phyloP scores from a whole-genome alignment of 257 asterid genomes.

The Solanum bulbocastanum region DNA sequence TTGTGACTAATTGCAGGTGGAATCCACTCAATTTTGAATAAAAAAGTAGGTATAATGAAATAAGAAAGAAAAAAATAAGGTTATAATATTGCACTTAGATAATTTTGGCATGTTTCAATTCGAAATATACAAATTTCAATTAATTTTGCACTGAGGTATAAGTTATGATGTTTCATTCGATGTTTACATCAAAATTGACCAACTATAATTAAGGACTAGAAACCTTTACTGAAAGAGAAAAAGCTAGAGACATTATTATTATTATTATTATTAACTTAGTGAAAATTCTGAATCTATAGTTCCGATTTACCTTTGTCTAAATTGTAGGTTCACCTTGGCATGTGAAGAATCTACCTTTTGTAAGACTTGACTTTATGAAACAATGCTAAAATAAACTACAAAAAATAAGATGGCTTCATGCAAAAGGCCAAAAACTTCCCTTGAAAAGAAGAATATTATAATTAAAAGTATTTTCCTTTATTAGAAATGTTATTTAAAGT shows the following conservation, averaged over 20 bases:
- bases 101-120: neutral
- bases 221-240: too few species aligned
- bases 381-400: neutral
- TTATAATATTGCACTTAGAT: neutral
- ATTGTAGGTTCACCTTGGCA: neutral
- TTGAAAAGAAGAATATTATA: neutral
- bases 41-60: neutral
- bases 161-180: accelerated
- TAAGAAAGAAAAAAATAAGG: neutral
- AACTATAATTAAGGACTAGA: too few species aligned
- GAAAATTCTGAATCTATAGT: too few species aligned
- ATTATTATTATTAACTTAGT: too few species aligned
- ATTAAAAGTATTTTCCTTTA: neutral
- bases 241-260: neutral
- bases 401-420: neutral
- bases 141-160: neutral
- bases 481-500: neutral
- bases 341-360: neutral
- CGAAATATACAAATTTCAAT: neutral
- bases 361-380: neutral
- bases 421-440: neutral
- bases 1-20: neutral
- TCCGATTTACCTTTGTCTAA: neutral
- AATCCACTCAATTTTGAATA: neutral
- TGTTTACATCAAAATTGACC: neutral